phyloP scores from a whole-genome alignment of 2,329 filamentous ascomycete species.

The Cladosporium sp. region DNA sequence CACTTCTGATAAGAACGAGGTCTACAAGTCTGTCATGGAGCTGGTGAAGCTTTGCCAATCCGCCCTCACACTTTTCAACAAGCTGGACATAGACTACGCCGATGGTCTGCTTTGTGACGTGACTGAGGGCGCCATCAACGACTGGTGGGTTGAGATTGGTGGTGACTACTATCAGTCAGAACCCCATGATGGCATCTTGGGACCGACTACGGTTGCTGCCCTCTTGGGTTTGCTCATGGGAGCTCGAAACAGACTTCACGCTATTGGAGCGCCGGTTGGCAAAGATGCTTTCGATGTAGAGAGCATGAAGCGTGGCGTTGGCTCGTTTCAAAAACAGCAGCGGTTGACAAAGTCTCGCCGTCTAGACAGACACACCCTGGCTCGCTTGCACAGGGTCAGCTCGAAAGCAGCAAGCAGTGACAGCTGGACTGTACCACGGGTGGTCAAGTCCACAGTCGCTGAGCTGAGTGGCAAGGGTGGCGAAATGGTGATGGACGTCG shows the following conservation, averaged over 20 bases:
- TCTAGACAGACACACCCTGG: slow-evolving; percentile 77
- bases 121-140: slow-evolving; percentile 81
- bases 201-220: slow-evolving; percentile 85
- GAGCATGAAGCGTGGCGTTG: slow-evolving; percentile 76
- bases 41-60: slow-evolving; percentile 89
- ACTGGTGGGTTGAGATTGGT: slow-evolving; percentile 96
- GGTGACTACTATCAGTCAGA: slow-evolving; percentile 89
- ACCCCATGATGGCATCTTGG: slow-evolving; percentile 86
- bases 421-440: slow-evolving; percentile 86
- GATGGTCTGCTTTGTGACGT: slow-evolving; percentile 91
- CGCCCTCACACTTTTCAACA: slow-evolving; percentile 81
- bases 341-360: slow-evolving; percentile 74
- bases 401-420: slow-evolving; percentile 87
- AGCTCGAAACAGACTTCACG: slow-evolving; percentile 82
- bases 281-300: slow-evolving; percentile 92
- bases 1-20: slow-evolving; percentile 74
- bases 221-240: slow-evolving; percentile 85
- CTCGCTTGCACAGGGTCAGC: slow-evolving; percentile 75
- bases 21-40: slow-evolving; percentile 77
- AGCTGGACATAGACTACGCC: slow-evolving; percentile 80
- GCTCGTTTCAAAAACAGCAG: slow-evolving; percentile 83
- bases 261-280: slow-evolving; percentile 73
- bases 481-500: slow-evolving; percentile 94
- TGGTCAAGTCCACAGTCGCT: slow-evolving; percentile 91
- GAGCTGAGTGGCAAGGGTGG: slow-evolving; percentile 92